Conservation (phyloP, 2,329 filamentous ascomycete species). For the Berkeleyomyces rouxiae region DNA sequence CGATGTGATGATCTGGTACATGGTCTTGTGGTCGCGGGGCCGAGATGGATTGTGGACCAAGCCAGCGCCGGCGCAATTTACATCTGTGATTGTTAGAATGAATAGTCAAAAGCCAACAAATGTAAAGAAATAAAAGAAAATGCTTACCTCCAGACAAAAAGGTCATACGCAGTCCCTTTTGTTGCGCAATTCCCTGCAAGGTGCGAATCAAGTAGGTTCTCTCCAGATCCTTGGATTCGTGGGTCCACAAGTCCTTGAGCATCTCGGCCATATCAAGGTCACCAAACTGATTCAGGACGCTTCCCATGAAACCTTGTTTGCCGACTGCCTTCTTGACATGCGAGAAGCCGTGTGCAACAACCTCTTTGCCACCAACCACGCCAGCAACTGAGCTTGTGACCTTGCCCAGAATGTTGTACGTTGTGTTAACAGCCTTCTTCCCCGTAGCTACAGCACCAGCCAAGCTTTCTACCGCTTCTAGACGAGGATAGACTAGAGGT, state of each 20-base stretch:
- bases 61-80: constrained; percentile 81
- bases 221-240: constrained; percentile 94
- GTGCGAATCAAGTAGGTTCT: constrained; percentile 92
- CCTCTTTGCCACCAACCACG: constrained; percentile 84
- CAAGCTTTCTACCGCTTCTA: constrained; percentile 82
- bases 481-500: constrained; percentile 73
- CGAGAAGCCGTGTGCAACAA: constrained; percentile 82
- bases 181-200: constrained; percentile 83
- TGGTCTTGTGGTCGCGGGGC: constrained; percentile 90
- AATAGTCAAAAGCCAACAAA: not conserved
- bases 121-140: not conserved
- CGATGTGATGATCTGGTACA: constrained; percentile 95
- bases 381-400: constrained; percentile 89
- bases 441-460: constrained; percentile 83
- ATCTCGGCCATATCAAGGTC: constrained; percentile 92
- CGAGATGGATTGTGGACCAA: constrained; percentile 86
- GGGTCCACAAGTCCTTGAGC: constrained; percentile 91
- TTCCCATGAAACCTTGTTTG: constrained; percentile 89
- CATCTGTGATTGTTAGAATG: constrained; percentile 33
- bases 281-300: constrained; percentile 87
- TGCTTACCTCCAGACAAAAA: constrained; percentile 71
- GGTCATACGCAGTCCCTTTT: constrained; percentile 91
- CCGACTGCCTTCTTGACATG: constrained; percentile 94
- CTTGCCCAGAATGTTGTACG: constrained; percentile 90
- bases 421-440: constrained; percentile 91